These are phyloP conservation scores for Leptomonas pyrrhocoris DNA, from an alignment of 208 protist genomes.

Conservation along the genomic window DNA sequence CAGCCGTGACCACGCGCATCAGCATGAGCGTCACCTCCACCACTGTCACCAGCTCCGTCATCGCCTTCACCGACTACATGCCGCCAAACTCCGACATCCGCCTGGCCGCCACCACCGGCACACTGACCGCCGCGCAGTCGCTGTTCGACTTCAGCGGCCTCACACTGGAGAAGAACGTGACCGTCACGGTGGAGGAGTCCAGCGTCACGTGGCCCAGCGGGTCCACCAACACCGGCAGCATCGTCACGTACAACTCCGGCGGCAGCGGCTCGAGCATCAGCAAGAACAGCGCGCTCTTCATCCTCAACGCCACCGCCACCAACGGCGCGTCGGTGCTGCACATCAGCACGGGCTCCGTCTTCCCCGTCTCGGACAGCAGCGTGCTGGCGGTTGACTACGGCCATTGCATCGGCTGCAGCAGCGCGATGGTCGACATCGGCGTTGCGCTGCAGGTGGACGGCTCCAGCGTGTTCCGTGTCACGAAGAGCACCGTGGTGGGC, in stretches of 20 bases:
- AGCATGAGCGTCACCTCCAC: constrained; percentile 17
- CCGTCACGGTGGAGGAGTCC: constrained; percentile 16
- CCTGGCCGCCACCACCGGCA: constrained; percentile 19
- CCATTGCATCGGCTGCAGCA: constrained; percentile 14
- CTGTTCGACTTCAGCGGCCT: constrained; percentile 33
- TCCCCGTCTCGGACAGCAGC: constrained; percentile 12
- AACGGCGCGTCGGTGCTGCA: constrained; percentile 19
- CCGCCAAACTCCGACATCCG: constrained; percentile 25
- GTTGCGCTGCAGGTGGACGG: constrained; percentile 5
- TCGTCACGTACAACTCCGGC: constrained; percentile 16
- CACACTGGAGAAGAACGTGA: constrained; percentile 14
- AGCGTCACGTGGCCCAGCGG: constrained; percentile 15
- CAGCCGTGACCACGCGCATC: constrained; percentile 6
- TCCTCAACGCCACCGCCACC: constrained; percentile 20
- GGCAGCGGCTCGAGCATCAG: constrained; percentile 8
- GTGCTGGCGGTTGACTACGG: constrained; percentile 20
- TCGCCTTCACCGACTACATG: constrained; percentile 22
- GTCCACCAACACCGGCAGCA: constrained; percentile 9
- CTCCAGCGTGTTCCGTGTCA: constrained; percentile 28
- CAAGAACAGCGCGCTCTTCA: constrained; percentile 11
- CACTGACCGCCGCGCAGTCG: constrained; percentile 12
- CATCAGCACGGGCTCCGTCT: constrained; percentile 4
- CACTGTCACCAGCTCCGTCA: constrained; percentile 2
- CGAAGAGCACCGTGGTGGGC: background rate
- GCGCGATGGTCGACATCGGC: constrained; percentile 8